Percentiles rank a stretch among this genome's conserved stretches.
Evolutionary conservation across 2,329 filamentous ascomycete species (phyloP).

Genomic region (Phyllosticta citriasiana): DNA sequence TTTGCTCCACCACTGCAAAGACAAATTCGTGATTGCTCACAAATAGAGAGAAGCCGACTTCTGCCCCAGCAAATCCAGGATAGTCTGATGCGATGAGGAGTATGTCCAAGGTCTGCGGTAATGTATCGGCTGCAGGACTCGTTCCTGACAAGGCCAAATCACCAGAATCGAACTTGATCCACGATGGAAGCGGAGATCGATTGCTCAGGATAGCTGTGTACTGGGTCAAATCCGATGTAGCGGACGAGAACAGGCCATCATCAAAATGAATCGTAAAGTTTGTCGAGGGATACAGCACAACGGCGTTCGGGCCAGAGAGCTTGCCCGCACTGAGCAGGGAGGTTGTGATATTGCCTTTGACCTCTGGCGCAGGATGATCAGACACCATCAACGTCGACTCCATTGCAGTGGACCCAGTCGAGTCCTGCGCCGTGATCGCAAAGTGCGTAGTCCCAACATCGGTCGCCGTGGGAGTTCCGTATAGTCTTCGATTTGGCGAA

Average conservation of each 20-base stretch:
- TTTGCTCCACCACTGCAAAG: slow-evolving; percentile 42
- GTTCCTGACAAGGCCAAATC: slow-evolving; percentile 59
- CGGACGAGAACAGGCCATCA: slow-evolving; percentile 50
- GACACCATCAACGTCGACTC: slow-evolving; percentile 64
- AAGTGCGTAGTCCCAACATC: slow-evolving; percentile 53
- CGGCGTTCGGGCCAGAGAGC: slow-evolving; percentile 47
- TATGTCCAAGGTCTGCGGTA: slow-evolving; percentile 62
- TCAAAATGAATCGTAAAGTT: slow-evolving; percentile 34
- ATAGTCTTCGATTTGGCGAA: slow-evolving; percentile 52
- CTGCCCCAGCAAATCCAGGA: slow-evolving; percentile 61
- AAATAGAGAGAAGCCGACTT: slow-evolving; percentile 58
- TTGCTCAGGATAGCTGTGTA: slow-evolving; percentile 62
- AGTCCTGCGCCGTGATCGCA: slow-evolving; percentile 59
- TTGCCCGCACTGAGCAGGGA: slow-evolving; percentile 50
- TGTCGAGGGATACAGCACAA: slow-evolving; percentile 32
- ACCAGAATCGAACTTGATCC: slow-evolving; percentile 63
- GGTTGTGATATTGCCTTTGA: slow-evolving; percentile 47
- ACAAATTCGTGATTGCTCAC: slow-evolving; percentile 62
- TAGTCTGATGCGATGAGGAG: slow-evolving; percentile 70
- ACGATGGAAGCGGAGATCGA: slow-evolving; percentile 75
- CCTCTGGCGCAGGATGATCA: slow-evolving; percentile 41
- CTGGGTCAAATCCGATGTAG: slow-evolving; percentile 50
- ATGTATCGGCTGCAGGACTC: slow-evolving; percentile 48
- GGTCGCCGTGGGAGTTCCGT: slow-evolving; percentile 53
- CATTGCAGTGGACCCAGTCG: slow-evolving; percentile 50